Percentiles rank a stretch among this genome's conserved stretches.
These are phyloP conservation scores for Aspergillus indologenus DNA, from an alignment of 495 filamentous ascomycete genomes.

Conservation along the genomic window DNA sequence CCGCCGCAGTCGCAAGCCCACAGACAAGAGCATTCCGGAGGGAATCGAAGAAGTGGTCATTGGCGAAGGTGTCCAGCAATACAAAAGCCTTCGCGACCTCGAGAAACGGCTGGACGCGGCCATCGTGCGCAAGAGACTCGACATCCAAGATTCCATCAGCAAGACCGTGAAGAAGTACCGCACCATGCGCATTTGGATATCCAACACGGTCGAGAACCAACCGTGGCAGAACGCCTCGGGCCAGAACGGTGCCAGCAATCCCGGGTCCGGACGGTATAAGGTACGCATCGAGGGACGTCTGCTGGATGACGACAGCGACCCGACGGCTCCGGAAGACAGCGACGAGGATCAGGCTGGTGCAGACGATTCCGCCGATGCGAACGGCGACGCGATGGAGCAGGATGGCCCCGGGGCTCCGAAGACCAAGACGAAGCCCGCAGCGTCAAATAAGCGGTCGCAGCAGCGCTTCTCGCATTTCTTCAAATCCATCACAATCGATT, in stretches of 20 bases:
- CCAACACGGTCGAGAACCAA: constrained; percentile 92
- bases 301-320: constrained; percentile 65
- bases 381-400: constrained; percentile 58
- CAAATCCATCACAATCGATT: constrained; percentile 84
- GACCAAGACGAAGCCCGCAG: neutral
- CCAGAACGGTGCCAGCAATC: constrained; percentile 31
- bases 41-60: constrained; percentile 76
- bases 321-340: constrained; percentile 47
- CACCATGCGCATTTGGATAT: constrained; percentile 90
- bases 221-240: constrained; percentile 73
- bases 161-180: constrained; percentile 77
- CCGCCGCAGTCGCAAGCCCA: constrained; percentile 79
- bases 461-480: constrained; percentile 91
- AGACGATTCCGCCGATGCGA: constrained; percentile 21
- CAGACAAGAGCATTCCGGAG: constrained; percentile 90
- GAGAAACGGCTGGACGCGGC: constrained; percentile 88
- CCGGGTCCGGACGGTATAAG: constrained; percentile 64
- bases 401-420: constrained; percentile 46
- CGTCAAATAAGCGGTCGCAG: constrained; percentile 41
- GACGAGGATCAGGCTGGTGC: constrained; percentile 46
- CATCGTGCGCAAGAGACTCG: constrained; percentile 91
- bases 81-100: constrained; percentile 76
- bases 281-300: constrained; percentile 93
- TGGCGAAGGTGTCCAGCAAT: constrained; percentile 77
- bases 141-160: constrained; percentile 80